Evolutionary conservation across 805 yeast genomes (phyloP), one percentile per base, ranked within the genome.

Genomic region (Ogataea trehaloabstinens): DNA sequence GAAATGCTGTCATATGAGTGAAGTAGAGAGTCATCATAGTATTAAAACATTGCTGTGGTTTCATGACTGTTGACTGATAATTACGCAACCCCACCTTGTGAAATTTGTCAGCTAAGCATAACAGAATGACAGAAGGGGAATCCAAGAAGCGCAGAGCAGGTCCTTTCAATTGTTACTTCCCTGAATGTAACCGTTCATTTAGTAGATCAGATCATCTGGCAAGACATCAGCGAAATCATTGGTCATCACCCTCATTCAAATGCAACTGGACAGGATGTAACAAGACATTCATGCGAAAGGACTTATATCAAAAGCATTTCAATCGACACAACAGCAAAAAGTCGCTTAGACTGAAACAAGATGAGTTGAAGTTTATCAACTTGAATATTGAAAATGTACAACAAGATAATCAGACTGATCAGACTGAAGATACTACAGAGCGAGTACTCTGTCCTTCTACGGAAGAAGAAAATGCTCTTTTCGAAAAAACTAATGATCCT

Each of bases 181-280:
- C 59, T n/a, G 66, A 65, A 19, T 78, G 84, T 50, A 64, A 62
- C 18, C 78, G 76, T 49, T 59, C 68, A 5, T 78, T 78, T 45
- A 66, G 75, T 13, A 53, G 83, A 33, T 69, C 77, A 2, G 84
- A 78, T 51, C 83, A 78, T 52, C 52, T 78, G 12, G 63, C 78
- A 3, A 58, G 83, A 30, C 84, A 78, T 49, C 69, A 71, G 49
- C 60, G 72, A 28, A 76, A 74, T 52, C 84, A 78, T 44, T 53
- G 60, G 40, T 48, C 62, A 2, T 19, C 64, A 37, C 71, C 69
- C 34, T 71, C 71, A 8, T 22, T 22, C 25, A 22, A 22, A 12
- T 22, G 25, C 12, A 22, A 22, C 11, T 22, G 25, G 25, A 8
- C 25, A 22, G 25, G 25, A 8, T 22, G 25, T 12, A 22, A 12